These are phyloP conservation scores for Fusarium sp. DNA, from an alignment of 2,329 filamentous ascomycete species.

Conservation along the genomic window DNA sequence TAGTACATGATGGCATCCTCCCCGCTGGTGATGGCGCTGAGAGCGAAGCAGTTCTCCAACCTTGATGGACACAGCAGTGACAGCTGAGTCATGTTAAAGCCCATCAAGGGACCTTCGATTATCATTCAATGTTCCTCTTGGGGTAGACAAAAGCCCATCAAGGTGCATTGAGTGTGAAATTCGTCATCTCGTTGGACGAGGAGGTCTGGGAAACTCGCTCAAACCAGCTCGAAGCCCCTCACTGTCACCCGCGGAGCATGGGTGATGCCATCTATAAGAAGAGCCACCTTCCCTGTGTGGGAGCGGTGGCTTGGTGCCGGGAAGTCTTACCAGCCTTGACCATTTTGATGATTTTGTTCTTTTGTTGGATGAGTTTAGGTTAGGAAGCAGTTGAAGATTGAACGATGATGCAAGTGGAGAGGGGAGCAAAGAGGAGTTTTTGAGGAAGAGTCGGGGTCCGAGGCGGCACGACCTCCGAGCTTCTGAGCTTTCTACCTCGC, in stretches of 20 bases:
- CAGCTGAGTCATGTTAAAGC: constrained; percentile 3
- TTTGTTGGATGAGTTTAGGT: constrained; percentile 13
- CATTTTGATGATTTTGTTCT: constrained; percentile 73
- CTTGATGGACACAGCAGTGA: background rate
- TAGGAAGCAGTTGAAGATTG: constrained; percentile 30
- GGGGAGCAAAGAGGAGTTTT: constrained; percentile 39
- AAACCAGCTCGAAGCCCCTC: constrained; percentile 59
- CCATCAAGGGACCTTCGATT: constrained; percentile 47
- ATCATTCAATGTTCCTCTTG: constrained; percentile 10
- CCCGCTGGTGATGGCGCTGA: background rate
- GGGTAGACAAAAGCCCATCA: constrained; percentile 50
- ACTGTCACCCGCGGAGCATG: constrained; percentile 19
- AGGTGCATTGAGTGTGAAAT: constrained; percentile 47
- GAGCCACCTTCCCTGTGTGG: constrained; percentile 29
- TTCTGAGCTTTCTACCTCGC: constrained; percentile 12
- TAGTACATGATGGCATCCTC: background rate
- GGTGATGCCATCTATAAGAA: constrained; percentile 36
- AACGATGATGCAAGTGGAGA: constrained; percentile 37
- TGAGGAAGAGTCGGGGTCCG: constrained; percentile 38
- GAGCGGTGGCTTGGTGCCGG: background rate
- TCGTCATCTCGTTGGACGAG: constrained; percentile 37
- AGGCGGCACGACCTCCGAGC: constrained; percentile 24
- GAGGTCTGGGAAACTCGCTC: constrained; percentile 64
- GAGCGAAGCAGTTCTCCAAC: background rate
- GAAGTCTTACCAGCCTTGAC: constrained; percentile 87